Evolutionary conservation across 768 basidiomycete genomes (phyloP).

Genomic region (Rhodosporidiobolus sp.): DNA sequence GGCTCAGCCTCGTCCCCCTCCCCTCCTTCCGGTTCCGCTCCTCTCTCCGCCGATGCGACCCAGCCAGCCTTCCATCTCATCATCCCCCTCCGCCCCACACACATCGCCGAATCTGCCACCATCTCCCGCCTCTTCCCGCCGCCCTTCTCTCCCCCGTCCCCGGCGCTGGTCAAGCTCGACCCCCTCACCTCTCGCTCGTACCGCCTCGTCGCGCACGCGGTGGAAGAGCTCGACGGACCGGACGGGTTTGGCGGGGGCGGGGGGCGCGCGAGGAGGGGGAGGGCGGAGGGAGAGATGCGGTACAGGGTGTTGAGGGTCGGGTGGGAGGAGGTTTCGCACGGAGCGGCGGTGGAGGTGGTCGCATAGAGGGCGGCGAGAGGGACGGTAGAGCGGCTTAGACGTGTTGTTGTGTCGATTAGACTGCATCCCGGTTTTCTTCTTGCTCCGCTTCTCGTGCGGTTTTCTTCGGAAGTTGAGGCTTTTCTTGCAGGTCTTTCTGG

Average conservation of each 20-base stretch:
- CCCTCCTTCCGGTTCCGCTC: no score
- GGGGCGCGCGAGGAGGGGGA: constrained; percentile 54
- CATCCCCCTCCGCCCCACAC: constrained; percentile 63
- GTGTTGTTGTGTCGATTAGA: no score
- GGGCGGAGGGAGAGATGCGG: constrained; percentile 58
- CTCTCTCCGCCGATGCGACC: background rate
- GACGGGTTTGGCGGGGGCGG: constrained; percentile 48
- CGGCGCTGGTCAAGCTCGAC: no score
- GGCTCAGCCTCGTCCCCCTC: constrained; percentile 42
- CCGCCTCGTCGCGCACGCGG: background rate
- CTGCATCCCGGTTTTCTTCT: no score
- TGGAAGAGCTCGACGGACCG: constrained; percentile 6
- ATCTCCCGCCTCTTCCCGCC: constrained; percentile 49
- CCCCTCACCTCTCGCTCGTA: background rate
- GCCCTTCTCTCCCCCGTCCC: background rate
- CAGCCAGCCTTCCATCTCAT: constrained; percentile 68
- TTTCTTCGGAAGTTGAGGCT: no score
- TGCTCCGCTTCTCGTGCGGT: no score
- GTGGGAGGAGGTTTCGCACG: constrained; percentile 53
- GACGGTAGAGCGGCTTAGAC: no score
- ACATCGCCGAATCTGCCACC: constrained; percentile 59
- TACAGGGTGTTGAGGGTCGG: constrained; percentile 69
- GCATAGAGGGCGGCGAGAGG: no score
- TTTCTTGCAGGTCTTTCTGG: no score
- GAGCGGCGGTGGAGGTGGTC: no score